phyloP scores from a whole-genome alignment of 345 rosid genomes.

The Toxicodendron radicans region DNA sequence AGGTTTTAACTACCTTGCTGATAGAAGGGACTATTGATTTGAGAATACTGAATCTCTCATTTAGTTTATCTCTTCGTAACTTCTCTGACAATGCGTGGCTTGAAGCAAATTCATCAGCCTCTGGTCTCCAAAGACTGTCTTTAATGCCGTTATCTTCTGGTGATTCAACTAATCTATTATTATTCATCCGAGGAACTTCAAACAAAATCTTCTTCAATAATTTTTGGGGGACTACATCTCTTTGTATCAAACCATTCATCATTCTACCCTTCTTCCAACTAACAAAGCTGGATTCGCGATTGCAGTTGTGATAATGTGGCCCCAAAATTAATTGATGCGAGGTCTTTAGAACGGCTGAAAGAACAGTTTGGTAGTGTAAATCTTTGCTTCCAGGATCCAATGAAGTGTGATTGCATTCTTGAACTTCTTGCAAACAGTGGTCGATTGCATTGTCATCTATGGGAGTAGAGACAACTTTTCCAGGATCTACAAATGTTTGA shows the following conservation, averaged over 20 bases:
- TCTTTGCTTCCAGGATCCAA: slow-evolving; percentile 41
- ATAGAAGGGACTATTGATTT: slow-evolving; percentile 70
- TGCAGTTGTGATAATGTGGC: slow-evolving; percentile 41
- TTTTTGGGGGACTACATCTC: slow-evolving; percentile 43
- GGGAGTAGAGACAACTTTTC: slow-evolving; percentile 35
- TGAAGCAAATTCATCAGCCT: slow-evolving; percentile 45
- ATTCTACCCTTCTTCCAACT: slow-evolving; percentile 53
- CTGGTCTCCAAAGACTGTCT: slow-evolving; percentile 40
- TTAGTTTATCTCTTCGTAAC: slow-evolving; percentile 52
- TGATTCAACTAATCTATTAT: slow-evolving; percentile 33
- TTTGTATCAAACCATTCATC: slow-evolving; percentile 22
- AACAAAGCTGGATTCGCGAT: slow-evolving; percentile 57
- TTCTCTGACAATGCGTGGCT: slow-evolving; percentile 47
- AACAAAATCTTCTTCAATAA: slow-evolving; percentile 72
- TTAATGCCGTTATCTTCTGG: slow-evolving; percentile 35
- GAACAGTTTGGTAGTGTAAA: slow-evolving; percentile 61
- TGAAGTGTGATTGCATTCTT: slow-evolving; percentile 37
- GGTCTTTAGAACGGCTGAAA: slow-evolving; percentile 62
- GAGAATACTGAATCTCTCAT: slow-evolving; percentile 54
- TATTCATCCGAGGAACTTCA: slow-evolving; percentile 68
- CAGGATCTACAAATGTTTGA: slow-evolving; percentile 57
- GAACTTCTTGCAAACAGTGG: slow-evolving; percentile 39
- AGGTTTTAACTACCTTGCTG: slow-evolving; percentile 53
- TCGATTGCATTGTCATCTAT: slow-evolving; percentile 31
- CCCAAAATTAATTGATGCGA: slow-evolving; percentile 60